Evolutionary conservation across 2,329 filamentous ascomycete species (phyloP), one percentile per base, ranked within the genome.

Genomic region (Fusarium acutatum): DNA sequence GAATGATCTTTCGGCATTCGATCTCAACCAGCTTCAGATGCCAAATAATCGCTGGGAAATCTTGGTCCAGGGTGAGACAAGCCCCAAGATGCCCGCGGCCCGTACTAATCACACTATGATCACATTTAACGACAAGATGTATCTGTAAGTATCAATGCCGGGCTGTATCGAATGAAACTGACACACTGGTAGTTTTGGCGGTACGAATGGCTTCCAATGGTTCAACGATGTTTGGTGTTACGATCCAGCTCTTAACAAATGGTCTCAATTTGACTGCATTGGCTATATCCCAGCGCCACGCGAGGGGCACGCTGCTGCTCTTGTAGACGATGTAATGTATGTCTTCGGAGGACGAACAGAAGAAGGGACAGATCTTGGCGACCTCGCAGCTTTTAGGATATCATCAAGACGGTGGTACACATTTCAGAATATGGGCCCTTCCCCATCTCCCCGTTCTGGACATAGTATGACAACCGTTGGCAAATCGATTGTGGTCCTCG

Each of bases 151-250:
- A 44, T 54, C 26, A 17, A 24, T 32, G 22, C n/a, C 22, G 20
- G 32, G 9, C 13, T 43, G 35, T 43, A 41, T 26, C 30, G 32
- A 30, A 53, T 30, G 26, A 54, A 32, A 56, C 71, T 77, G 52
- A 80, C 62, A 30, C 12, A 22, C 9, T 54, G 17, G 30, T 63
- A 96, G 93, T n/a, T 99, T 99, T 81, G 96, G 96, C 76, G 96
- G 96, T 71, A 99, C 96, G 5, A 97, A 99, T 80, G 96, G 96
- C 44, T 90, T 95, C 63, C 91, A 94, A 78, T 99, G 96, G 97
- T 99, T 98, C 85, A 99, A 98, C 81, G 96, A 99, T 80, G 96
- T 99, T 53, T 99, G 96, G 96, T 94, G 92, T 59, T 99, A 96
- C 81, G 96, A 98, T 78, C 93, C 95, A 13, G 88, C 91, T 62